These are phyloP conservation scores for Bipolaris cookei DNA, from an alignment of 2,329 filamentous ascomycete species.

Conservation along the genomic window DNA sequence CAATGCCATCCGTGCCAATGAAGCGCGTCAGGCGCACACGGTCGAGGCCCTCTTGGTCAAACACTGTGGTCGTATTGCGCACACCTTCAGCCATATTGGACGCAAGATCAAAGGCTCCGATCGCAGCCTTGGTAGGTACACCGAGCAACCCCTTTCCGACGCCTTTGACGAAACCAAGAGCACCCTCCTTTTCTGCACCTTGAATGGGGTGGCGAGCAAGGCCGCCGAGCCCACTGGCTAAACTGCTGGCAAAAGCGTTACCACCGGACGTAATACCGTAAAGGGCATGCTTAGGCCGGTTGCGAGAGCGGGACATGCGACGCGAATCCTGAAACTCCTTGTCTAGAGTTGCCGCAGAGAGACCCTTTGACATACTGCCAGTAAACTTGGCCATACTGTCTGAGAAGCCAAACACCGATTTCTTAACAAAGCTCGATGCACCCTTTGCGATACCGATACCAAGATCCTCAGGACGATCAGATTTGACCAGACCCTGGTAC, in stretches of 20 bases:
- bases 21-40: slow-evolving; percentile 92
- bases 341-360: slow-evolving; percentile 93
- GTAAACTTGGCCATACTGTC: slow-evolving; percentile 99
- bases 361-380: slow-evolving; percentile 93
- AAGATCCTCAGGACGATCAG: slow-evolving; percentile 92
- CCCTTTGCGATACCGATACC: slow-evolving; percentile 95
- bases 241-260: slow-evolving; percentile 89
- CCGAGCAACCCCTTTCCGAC: slow-evolving; percentile 94
- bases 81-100: slow-evolving; percentile 97
- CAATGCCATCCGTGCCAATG: slow-evolving; percentile 89
- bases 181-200: slow-evolving; percentile 93
- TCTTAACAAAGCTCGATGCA: slow-evolving; percentile 96
- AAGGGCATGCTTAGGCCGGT: slow-evolving; percentile 93
- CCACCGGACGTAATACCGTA: slow-evolving; percentile 96
- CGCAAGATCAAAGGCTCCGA: slow-evolving; percentile 94
- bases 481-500: slow-evolving; percentile 96
- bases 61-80: slow-evolving; percentile 97
- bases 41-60: slow-evolving; percentile 92
- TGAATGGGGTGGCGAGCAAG: slow-evolving; percentile 92
- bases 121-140: slow-evolving; percentile 94
- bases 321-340: slow-evolving; percentile 98
- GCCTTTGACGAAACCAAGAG: slow-evolving; percentile 94
- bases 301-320: slow-evolving; percentile 89
- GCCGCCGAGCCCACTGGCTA: slow-evolving; percentile 92
- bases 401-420: slow-evolving; percentile 95